A percentile compares a stretch with the other conserved stretches of the same genome.
Evolutionary conservation across 1,284 basidiomycete species (phyloP).

Genomic region (Sanguinoderma infundibulare): DNA sequence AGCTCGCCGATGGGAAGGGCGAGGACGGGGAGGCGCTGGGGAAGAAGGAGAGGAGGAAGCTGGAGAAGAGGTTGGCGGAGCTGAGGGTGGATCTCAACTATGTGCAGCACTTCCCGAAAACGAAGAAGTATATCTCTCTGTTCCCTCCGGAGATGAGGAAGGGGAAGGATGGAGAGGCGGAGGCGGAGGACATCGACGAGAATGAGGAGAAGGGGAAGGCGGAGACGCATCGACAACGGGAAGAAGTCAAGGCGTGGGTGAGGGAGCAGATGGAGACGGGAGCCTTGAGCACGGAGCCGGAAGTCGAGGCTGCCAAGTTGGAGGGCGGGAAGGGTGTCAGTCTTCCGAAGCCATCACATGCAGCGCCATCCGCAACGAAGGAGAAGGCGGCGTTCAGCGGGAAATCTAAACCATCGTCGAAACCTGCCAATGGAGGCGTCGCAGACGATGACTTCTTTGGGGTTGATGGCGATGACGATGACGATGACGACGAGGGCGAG

Average conservation of each 20-base stretch:
- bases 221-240: slow-evolving; percentile 49
- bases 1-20: slow-evolving; percentile 38
- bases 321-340: slow-evolving; percentile 1
- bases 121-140: slow-evolving; percentile 84
- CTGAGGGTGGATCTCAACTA: slow-evolving; percentile 86
- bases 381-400: neutral
- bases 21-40: slow-evolving; percentile 22
- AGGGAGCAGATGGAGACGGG: slow-evolving; percentile 66
- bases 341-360: neutral
- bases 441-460: slow-evolving; percentile 23
- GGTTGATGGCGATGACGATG: slow-evolving; percentile 12
- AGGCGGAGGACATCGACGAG: slow-evolving; percentile 31
- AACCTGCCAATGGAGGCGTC: slow-evolving; percentile 3
- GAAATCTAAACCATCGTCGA: neutral
- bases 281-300: slow-evolving; percentile 65
- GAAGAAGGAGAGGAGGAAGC: slow-evolving; percentile 38
- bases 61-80: slow-evolving; percentile 56
- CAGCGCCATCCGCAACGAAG: neutral
- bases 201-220: slow-evolving; percentile 16
- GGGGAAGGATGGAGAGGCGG: slow-evolving; percentile 31
- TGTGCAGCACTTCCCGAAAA: slow-evolving; percentile 82
- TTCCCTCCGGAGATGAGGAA: slow-evolving; percentile 73
- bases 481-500: slow-evolving; percentile 6
- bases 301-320: slow-evolving; percentile 41
- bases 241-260: slow-evolving; percentile 67